Conservation (phyloP, 2,329 filamentous ascomycete genomes). For the Tolypocladium pustulatum region DNA sequence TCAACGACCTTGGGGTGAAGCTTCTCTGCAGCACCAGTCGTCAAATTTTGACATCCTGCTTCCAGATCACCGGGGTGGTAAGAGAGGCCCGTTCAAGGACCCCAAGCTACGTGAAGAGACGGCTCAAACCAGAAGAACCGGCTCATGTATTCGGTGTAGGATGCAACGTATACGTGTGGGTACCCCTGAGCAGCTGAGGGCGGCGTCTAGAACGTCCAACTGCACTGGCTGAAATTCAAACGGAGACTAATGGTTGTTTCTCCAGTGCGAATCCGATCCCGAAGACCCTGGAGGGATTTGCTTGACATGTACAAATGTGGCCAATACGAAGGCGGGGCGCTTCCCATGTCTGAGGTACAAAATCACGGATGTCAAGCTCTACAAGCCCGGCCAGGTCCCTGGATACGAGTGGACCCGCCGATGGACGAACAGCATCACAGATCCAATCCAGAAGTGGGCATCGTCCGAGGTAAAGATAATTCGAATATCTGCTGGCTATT, state of each 20-base stretch:
- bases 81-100: slow-evolving; percentile 44
- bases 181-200: slow-evolving; percentile 3
- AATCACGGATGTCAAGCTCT: slow-evolving; percentile 46
- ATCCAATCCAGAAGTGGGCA: slow-evolving; percentile 47
- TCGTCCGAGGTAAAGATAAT: slow-evolving; percentile 39
- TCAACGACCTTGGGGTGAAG: slow-evolving; percentile 8
- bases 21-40: slow-evolving; percentile 11
- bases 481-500: slow-evolving; percentile 43
- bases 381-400: slow-evolving; percentile 47
- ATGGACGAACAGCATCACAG: slow-evolving; percentile 44
- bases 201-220: neutral
- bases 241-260: neutral
- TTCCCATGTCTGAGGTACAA: slow-evolving; percentile 51
- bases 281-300: slow-evolving; percentile 37
- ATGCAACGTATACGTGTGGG: slow-evolving; percentile 53
- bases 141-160: slow-evolving; percentile 49
- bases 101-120: slow-evolving; percentile 40
- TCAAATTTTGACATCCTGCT: slow-evolving; percentile 17
- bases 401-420: slow-evolving; percentile 49
- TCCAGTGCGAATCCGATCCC: slow-evolving; percentile 41
- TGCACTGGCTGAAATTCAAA: neutral
- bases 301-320: slow-evolving; percentile 41
- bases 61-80: slow-evolving; percentile 21
- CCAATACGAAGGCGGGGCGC: slow-evolving; percentile 38
- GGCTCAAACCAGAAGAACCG: slow-evolving; percentile 45